Conservation (phyloP, 1,284 basidiomycete species). For the Cutaneotrichosporon cyanovorans region DNA sequence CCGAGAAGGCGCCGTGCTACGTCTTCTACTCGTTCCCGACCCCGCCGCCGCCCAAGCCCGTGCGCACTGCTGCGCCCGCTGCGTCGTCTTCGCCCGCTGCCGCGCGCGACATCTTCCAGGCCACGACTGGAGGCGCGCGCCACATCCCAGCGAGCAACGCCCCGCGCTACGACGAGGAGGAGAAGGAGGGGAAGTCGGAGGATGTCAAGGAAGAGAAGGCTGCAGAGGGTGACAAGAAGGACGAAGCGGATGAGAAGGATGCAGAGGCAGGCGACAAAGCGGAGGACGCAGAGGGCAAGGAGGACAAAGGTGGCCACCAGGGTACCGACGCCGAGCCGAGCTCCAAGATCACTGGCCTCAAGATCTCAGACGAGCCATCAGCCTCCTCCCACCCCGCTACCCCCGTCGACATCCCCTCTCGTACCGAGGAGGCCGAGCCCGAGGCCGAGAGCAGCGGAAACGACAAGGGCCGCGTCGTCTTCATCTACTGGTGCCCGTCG, state of each 20-base stretch:
- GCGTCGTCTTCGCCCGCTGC: conserved; percentile 7
- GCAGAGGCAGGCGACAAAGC: not conserved
- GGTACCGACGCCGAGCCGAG: not conserved
- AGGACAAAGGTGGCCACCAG: no score
- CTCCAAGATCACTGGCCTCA: conserved; percentile 8
- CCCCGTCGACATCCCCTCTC: conserved; percentile 1
- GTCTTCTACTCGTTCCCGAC: conserved; percentile 65
- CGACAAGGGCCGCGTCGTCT: conserved; percentile 51
- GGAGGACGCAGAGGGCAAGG: conserved; percentile 7
- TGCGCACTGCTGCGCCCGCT: conserved; percentile 4
- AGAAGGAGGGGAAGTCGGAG: not conserved
- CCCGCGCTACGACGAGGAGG: conserved; percentile 10
- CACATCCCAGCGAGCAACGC: conserved; percentile 16
- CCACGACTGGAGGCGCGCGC: conserved; percentile 33
- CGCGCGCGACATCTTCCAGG: conserved; percentile 37
- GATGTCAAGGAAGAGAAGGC: conserved; percentile 9
- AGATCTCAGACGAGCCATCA: conserved; percentile 8
- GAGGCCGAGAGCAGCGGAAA: conserved; percentile 56
- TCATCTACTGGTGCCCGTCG: conserved; percentile 81
- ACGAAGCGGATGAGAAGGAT: conserved; percentile 4
- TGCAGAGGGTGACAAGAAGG: conserved; percentile 2
- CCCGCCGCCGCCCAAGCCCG: conserved; percentile 31
- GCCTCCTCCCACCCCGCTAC: not conserved
- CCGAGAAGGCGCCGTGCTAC: conserved; percentile 48
- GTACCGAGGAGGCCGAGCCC: conserved; percentile 32